Evolutionary conservation across 805 yeast species (phyloP), one percentile per base, ranked within the genome.

Genomic region (Metschnikowia kofuensis): DNA sequence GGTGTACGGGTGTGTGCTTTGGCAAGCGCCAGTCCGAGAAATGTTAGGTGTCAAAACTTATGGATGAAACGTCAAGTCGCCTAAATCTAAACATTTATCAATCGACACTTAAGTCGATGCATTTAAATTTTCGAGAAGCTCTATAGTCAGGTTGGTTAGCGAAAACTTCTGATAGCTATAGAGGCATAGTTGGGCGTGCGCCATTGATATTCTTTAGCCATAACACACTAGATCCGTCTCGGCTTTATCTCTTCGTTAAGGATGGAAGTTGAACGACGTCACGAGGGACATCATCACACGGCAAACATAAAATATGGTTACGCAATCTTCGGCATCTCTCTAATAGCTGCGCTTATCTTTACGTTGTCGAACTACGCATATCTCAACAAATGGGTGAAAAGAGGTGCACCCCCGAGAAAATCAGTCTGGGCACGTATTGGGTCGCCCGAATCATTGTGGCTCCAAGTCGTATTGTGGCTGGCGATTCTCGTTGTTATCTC

Each of bases 231-330:
- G 21, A 21, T 21, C 21, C 21, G 21, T 21, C 21, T 21, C 21
- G 10, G 32, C 13, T 30, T 5, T 3, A 3, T 30, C 13, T 30
- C 32, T 30, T 30, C 12, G 32, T 30, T 12, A 12, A 30, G 35
- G n/a, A 50, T 50, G 49, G 52, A 54, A 12, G 36, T 50, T 10
- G 35, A 40, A 11, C 43, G 56, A 27, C 57, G 88, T 36, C 89
- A 83, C 57, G 81, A 76, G 7, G 66, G 62, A 15, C 61, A 63
- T 27, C 75, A 74, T 35, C 90, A 85, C 59, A 72, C 55, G 47
- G 77, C 77, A 38, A 85, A 85, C 59, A 57, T 83, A 40, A 76
- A 77, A 42, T 85, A 79, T 58, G 94, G 92, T 0, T 79, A 81
- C 56, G 56, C 75, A 11, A 62, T 82, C 0, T 61, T 84, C 7